Evolutionary conservation across 495 filamentous ascomycete species (phyloP).

Genomic region (Talaromyces stipitatus): DNA sequence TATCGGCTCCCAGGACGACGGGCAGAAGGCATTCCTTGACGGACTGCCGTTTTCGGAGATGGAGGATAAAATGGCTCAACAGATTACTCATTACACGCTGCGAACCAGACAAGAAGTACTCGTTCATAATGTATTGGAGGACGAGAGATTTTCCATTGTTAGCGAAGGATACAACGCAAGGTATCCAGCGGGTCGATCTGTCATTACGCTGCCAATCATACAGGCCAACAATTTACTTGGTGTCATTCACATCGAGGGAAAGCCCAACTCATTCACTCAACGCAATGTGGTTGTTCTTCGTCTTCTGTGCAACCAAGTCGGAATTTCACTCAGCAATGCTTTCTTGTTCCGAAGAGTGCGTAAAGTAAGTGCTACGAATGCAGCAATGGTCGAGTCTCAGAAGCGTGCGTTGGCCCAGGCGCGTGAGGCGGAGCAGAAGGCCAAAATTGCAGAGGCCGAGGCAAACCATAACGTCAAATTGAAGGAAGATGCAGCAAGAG

Average conservation of each 20-base stretch:
- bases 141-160: slow-evolving; percentile 83
- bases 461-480: slow-evolving; percentile 82
- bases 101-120: slow-evolving; percentile 81
- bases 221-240: slow-evolving; percentile 73
- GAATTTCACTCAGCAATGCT: slow-evolving; percentile 82
- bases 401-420: slow-evolving; percentile 74
- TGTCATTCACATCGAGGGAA: slow-evolving; percentile 78
- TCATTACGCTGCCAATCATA: slow-evolving; percentile 80
- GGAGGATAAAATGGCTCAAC: slow-evolving; percentile 62
- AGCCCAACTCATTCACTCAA: slow-evolving; percentile 79
- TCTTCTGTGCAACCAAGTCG: slow-evolving; percentile 81
- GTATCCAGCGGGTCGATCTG: slow-evolving; percentile 64
- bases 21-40: slow-evolving; percentile 45
- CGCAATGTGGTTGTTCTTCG: slow-evolving; percentile 79
- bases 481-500: slow-evolving; percentile 84
- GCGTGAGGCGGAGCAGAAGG: slow-evolving; percentile 72
- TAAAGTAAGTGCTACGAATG: slow-evolving; percentile 73
- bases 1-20: slow-evolving; percentile 60
- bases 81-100: slow-evolving; percentile 73
- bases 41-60: slow-evolving; percentile 58
- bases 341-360: slow-evolving; percentile 73
- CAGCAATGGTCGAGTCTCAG: slow-evolving; percentile 81
- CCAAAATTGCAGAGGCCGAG: slow-evolving; percentile 72
- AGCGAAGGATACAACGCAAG: slow-evolving; percentile 58
- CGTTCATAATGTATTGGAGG: slow-evolving; percentile 70